Conservation (phyloP, 2,329 filamentous ascomycete species). For the Ilyonectria robusta region DNA sequence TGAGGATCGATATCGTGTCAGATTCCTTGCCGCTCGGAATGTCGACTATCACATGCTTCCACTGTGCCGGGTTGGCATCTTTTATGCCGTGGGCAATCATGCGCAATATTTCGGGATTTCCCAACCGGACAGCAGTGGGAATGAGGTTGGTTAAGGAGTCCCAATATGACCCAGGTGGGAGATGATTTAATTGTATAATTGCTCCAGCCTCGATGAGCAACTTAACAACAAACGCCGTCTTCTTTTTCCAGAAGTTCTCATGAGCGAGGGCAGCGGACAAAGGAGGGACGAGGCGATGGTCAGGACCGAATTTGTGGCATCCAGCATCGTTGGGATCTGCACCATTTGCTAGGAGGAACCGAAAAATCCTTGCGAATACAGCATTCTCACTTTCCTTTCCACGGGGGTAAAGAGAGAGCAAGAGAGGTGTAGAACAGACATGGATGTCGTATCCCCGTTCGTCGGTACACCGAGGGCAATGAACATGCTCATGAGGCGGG, state of each 20-base stretch:
- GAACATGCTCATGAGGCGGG: neutral
- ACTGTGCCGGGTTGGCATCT: neutral
- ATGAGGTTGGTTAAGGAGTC: neutral
- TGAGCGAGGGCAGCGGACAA: neutral
- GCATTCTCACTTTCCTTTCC: neutral
- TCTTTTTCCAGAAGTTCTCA: neutral
- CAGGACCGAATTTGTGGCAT: neutral
- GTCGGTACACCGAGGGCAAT: neutral
- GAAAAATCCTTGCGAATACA: neutral
- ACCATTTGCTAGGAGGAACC: constrained; percentile 10
- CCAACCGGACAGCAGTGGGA: neutral
- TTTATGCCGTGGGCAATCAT: neutral
- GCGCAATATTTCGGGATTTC: neutral
- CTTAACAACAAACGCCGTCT: neutral
- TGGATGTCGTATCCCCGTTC: neutral
- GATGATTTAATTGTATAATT: neutral
- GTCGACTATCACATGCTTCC: neutral
- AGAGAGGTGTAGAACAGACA: constrained; percentile 2
- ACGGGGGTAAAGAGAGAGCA: neutral
- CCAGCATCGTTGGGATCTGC: constrained; percentile 1
- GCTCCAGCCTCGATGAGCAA: neutral
- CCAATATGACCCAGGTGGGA: neutral
- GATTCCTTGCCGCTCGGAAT: neutral
- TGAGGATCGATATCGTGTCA: neutral
- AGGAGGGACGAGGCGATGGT: neutral